Evolutionary conservation across 257 asterid species (phyloP).

Genomic region (Nicotiana attenuata): DNA sequence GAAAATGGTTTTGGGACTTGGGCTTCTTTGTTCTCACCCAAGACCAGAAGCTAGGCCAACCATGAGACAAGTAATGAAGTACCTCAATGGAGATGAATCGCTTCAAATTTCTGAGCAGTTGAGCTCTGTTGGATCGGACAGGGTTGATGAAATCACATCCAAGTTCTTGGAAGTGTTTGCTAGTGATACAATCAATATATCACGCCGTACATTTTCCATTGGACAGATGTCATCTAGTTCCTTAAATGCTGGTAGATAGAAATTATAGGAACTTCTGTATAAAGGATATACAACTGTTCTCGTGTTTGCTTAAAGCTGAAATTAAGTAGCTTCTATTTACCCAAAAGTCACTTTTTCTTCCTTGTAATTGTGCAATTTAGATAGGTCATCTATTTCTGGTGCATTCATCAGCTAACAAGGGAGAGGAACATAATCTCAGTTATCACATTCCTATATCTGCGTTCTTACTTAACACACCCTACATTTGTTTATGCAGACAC

Average conservation of each 20-base stretch:
- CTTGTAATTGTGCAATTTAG: background rate
- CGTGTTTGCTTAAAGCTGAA: background rate
- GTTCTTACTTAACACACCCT: background rate
- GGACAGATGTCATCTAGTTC: conserved; percentile 39
- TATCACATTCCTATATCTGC: background rate
- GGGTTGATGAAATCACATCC: conserved; percentile 8
- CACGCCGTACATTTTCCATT: conserved; percentile 26
- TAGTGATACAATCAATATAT: conserved; percentile 10
- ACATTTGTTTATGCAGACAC: background rate
- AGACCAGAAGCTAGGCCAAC: conserved; percentile 41
- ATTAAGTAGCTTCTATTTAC: background rate
- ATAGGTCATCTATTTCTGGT: background rate
- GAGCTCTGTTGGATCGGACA: conserved; percentile 12
- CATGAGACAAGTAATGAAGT: conserved; percentile 29
- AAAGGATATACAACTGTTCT: background rate
- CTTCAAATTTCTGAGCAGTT: background rate
- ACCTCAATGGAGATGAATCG: conserved; percentile 26
- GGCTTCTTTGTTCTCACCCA: conserved; percentile 67
- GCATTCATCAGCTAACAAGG: background rate
- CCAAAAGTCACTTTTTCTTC: background rate
- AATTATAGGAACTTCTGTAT: background rate
- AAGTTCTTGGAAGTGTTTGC: conserved; percentile 9
- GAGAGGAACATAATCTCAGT: background rate
- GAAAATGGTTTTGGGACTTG: conserved; percentile 58
- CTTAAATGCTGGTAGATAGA: conserved; percentile 38